Evolutionary conservation across 116 monocot genomes (phyloP), one percentile per base, ranked within the genome.

Genomic region (Thalassia testudinum): DNA sequence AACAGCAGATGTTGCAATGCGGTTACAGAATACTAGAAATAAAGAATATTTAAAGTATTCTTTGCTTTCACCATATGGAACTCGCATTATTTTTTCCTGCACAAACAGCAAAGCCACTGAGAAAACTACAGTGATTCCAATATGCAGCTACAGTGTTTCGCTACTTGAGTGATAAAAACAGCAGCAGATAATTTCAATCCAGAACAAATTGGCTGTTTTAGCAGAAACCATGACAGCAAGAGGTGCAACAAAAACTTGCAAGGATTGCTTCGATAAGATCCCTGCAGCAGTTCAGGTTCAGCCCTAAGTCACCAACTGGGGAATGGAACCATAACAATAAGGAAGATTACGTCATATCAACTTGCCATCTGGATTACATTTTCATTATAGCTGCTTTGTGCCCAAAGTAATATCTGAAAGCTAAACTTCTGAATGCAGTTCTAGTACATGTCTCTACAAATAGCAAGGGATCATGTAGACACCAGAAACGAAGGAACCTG

Each of bases 11-110:
- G 93, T 93, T 37, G 70, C 51, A 22, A 93, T 72, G 27, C 93
- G 87, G 44, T 93, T 93, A 56, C 93, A 93, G 43, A 93, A 87
- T 21, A 93, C 93, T 66, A 93, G 84, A 71, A 93, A 93, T 40
- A 93, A 61, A 1, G 87, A 93, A 53, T 81, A 93, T 72, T 27
- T 78, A 45, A 93, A 93, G 64, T 65, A 81, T 43, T 87, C 93
- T 66, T 92, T 82, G 12, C 80, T 75, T 28, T 60, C 60, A 45
- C 93, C 93, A 74, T 87, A 95, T 2, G 93, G 93, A 73, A 87
- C 81, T 65, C 81, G 75, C 93, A 95, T 95, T 12, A 93, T 93
- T 71, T 88, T 95, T 60, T 95, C 93, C 88, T 95, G 75, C 56
- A 74, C 59, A n/a, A 52, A 49, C 24, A 58, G 2, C 16, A 53